These are phyloP conservation scores for Endotrypanum monterogeii DNA, from an alignment of 208 protist species.

Conservation along the genomic window DNA sequence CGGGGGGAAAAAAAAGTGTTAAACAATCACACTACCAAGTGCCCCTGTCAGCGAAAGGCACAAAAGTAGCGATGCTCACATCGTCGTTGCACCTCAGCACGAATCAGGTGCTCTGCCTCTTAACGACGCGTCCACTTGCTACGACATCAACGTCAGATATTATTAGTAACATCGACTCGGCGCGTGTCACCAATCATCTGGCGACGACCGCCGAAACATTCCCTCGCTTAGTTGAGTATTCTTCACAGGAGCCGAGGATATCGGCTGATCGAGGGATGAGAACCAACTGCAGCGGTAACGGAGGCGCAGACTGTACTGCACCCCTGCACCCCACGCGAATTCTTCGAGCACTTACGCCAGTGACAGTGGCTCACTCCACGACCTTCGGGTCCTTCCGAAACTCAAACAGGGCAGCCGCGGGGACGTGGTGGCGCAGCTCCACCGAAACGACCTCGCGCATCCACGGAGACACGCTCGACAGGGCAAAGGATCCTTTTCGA, in stretches of 20 bases:
- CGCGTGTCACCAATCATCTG: neutral
- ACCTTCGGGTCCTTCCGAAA: constrained; percentile 3
- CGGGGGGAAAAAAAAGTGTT: too few relatives aligned
- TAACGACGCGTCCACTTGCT: neutral
- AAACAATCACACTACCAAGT: neutral
- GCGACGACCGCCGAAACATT: neutral
- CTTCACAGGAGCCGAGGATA: neutral
- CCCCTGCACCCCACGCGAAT: constrained; percentile 12
- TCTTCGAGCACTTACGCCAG: constrained; percentile 10
- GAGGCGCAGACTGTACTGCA: neutral
- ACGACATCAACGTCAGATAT: neutral
- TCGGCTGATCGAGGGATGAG: neutral
- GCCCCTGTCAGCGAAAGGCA: neutral
- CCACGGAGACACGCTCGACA: neutral
- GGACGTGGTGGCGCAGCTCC: constrained; percentile 8
- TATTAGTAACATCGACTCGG: neutral
- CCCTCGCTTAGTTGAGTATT: neutral
- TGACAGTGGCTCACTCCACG: constrained; percentile 7
- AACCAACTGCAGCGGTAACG: neutral
- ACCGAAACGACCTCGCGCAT: neutral
- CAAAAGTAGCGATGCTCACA: neutral
- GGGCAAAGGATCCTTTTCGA: constrained; percentile 7
- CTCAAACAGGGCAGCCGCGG: neutral
- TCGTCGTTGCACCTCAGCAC: neutral
- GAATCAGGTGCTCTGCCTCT: neutral